phyloP scores from a whole-genome alignment of 306 rosid genomes.

The Casuarina glauca region DNA sequence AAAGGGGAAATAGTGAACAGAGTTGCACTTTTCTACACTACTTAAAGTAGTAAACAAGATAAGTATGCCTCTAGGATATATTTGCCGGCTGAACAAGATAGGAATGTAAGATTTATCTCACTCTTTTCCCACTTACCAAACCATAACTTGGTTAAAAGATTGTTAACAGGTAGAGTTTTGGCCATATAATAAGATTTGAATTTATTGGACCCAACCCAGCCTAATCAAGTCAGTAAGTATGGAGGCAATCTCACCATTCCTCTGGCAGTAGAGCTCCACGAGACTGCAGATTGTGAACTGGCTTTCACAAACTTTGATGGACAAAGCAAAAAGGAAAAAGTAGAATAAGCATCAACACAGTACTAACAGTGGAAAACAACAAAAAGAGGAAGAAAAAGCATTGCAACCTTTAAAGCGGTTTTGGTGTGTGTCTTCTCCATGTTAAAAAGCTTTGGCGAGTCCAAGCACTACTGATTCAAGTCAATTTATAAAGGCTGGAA shows the following conservation, averaged over 20 bases:
- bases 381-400: not conserved
- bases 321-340: conserved; percentile 15
- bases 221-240: no score
- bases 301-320: conserved; percentile 53
- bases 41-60: not conserved
- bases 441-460: conserved; percentile 18
- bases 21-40: not conserved
- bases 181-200: no score
- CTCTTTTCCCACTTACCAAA: not conserved
- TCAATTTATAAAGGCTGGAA: conserved; percentile 37
- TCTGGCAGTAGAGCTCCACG: conserved; percentile 61
- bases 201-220: no score
- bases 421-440: conserved; percentile 69
- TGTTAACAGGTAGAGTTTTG: not conserved
- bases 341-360: conserved; percentile 26
- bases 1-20: not conserved
- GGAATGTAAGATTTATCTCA: not conserved
- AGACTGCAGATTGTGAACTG: conserved; percentile 57
- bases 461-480: conserved; percentile 28
- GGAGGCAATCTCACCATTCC: conserved; percentile 62
- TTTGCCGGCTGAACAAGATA: not conserved
- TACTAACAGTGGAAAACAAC: not conserved
- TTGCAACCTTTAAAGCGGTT: conserved; percentile 61
- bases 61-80: not conserved
- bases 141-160: not conserved